Evolutionary conservation across 1,139 yeast species (phyloP).

Genomic region (Petasospora fabianii): DNA sequence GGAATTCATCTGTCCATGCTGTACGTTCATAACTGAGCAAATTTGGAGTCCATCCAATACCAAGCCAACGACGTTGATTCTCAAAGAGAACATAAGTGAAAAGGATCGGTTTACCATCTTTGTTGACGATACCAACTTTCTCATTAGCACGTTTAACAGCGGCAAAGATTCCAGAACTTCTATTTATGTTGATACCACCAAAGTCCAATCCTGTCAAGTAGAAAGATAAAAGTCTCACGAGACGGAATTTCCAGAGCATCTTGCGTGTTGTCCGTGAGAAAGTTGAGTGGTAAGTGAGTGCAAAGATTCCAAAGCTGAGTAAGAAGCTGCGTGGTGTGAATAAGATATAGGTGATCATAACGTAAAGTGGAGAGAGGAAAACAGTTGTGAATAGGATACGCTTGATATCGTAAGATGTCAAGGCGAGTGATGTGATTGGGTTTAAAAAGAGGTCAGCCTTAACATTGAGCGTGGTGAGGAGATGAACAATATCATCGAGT

Average conservation of each 20-base stretch:
- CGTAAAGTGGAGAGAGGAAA: constrained; percentile 79
- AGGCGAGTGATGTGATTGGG: constrained; percentile 68
- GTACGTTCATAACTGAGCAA: constrained; percentile 88
- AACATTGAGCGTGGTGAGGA: constrained; percentile 69
- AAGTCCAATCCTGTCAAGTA: constrained; percentile 87
- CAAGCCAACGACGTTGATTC: constrained; percentile 96
- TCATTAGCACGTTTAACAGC: constrained; percentile 48
- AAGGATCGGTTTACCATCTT: constrained; percentile 63
- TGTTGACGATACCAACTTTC: constrained; percentile 27
- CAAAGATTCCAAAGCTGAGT: constrained; percentile 54
- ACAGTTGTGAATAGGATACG: constrained; percentile 79
- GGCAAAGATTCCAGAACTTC: constrained; percentile 51
- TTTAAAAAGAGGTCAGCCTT: constrained; percentile 73
- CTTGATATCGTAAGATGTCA: constrained; percentile 75
- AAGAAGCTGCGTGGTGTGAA: constrained; percentile 70
- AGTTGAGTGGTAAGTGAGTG: constrained; percentile 81
- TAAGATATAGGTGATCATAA: constrained; percentile 61
- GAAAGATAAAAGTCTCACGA: constrained; percentile 66
- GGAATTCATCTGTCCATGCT: constrained; percentile 95
- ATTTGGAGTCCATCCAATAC: constrained; percentile 96
- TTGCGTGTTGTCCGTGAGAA: constrained; percentile 79
- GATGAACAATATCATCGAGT: constrained; percentile 82
- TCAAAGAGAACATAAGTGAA: constrained; percentile 94
- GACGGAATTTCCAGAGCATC: constrained; percentile 76
- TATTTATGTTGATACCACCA: constrained; percentile 44